A percentile compares a stretch with the other conserved stretches of the same genome.
Conservation (phyloP, 495 filamentous ascomycete genomes). For the Hypoxylon fuscum region DNA sequence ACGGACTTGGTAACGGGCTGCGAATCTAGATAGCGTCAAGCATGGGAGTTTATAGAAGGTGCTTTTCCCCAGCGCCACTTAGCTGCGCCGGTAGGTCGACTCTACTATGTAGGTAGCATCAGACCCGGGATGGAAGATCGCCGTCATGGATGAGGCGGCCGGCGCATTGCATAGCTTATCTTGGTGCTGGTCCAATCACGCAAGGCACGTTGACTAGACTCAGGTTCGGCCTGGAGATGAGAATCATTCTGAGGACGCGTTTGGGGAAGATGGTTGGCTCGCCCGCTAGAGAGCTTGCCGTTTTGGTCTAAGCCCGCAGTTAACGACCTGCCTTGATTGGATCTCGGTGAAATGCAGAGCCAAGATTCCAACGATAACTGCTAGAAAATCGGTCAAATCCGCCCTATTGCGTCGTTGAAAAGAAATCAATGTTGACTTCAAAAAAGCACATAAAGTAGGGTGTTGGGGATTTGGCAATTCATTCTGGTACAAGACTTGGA, state of each 20-base stretch:
- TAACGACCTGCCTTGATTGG: slow-evolving; percentile 37
- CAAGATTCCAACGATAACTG: too few relatives aligned
- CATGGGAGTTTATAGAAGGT: slow-evolving; percentile 35
- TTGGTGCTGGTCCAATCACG: slow-evolving; percentile 36
- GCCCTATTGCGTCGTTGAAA: neutral
- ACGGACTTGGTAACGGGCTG: slow-evolving; percentile 5
- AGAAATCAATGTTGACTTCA: neutral
- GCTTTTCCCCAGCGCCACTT: slow-evolving; percentile 15
- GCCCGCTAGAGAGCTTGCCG: slow-evolving; percentile 19
- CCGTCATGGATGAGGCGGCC: slow-evolving; percentile 14
- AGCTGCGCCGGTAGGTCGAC: slow-evolving; percentile 17
- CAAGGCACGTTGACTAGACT: slow-evolving; percentile 30
- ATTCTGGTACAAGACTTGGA: slow-evolving; percentile 4
- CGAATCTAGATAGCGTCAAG: slow-evolving; percentile 16
- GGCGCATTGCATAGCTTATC: slow-evolving; percentile 28
- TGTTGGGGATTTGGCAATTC: slow-evolving; percentile 5
- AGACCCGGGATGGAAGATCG: slow-evolving; percentile 3
- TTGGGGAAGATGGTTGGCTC: slow-evolving; percentile 30
- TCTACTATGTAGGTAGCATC: slow-evolving; percentile 22
- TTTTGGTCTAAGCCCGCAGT: slow-evolving; percentile 22
- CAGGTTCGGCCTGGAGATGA: slow-evolving; percentile 26
- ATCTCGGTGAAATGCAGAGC: slow-evolving; percentile 27
- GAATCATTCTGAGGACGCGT: slow-evolving; percentile 1
- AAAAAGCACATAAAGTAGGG: neutral
- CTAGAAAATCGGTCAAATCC: slow-evolving; percentile 8